Base-by-base conservation (phyloP, 208 protist genomes). In the Trypanosoma rangeli region DNA sequence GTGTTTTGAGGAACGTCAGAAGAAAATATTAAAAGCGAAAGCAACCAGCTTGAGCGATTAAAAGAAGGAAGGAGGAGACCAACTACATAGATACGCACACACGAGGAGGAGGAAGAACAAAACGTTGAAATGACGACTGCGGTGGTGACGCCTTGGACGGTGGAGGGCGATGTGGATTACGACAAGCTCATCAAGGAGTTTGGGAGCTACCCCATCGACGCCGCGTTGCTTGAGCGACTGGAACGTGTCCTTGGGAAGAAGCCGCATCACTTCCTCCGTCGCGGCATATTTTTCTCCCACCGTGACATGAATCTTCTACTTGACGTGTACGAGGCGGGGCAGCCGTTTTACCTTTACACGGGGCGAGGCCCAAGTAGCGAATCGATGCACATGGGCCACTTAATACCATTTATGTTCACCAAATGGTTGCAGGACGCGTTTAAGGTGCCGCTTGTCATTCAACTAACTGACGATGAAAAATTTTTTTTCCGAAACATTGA, bases 401-500 rank as follows among this genome's bases (percentile, higher is more conserved):
- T 99, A 18, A 85, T 99, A 26, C 99, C 99, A 13, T 99, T 99
- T 69, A 87, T 99, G 73, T 99, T 99, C 83, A 99, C 98, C 5
- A 98, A 99, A 86, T 98, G 97, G 85, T 87, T 99, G 64, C 99
- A 99, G 85, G 98, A 99, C n/a, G 97, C 91, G 8, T 99, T 99
- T 76, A 78, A 98, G 62, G 97, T 99, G 24, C 98, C 98, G 20
- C 85, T 99, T 3, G 98, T 99, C 2, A 98, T 99, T 69, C 99
- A 99, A 82, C 88, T 99, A 69, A 99, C 99, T n/a, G 99, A 99
- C 73, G 99, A 99, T 80, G 99, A 99, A 75, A 99, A 99, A 84
- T 99, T 99, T 75, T 97, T 98, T 69, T 99, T 98, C 79, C 99
- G 99, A 72, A 94, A 98, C 78, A 64, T 99, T 24, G 88, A 87